These are phyloP conservation scores for Oryza rufipogon DNA, from an alignment of 176 grass and related monocot genomes.

Conservation along the genomic window DNA sequence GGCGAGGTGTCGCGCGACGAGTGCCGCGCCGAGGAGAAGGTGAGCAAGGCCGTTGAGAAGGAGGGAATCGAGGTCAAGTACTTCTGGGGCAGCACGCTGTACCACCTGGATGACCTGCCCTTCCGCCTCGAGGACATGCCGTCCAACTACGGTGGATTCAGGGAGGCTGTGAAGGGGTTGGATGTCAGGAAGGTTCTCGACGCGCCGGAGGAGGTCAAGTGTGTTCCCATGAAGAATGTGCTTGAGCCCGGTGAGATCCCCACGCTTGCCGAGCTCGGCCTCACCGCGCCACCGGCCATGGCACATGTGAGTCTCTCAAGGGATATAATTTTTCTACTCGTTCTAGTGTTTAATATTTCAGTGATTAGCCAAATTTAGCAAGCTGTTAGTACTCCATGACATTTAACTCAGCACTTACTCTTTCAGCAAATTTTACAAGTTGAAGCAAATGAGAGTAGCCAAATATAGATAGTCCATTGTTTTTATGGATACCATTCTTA, in stretches of 20 bases:
- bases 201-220: constrained; percentile 74
- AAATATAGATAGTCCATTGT: background rate
- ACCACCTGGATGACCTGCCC: constrained; percentile 87
- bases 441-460: background rate
- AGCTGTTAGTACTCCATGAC: background rate
- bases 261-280: constrained; percentile 71
- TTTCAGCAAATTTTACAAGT: constrained; percentile 4
- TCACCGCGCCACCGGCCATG: constrained; percentile 49
- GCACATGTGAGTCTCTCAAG: constrained; percentile 51
- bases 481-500: background rate
- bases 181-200: constrained; percentile 67
- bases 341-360: background rate
- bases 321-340: background rate
- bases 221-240: constrained; percentile 72
- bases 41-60: constrained; percentile 77
- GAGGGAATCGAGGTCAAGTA: constrained; percentile 93
- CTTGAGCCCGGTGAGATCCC: constrained; percentile 87
- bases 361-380: background rate
- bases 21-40: constrained; percentile 67
- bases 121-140: constrained; percentile 76
- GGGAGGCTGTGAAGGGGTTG: constrained; percentile 69
- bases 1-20: constrained; percentile 88
- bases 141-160: constrained; percentile 71
- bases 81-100: constrained; percentile 94
- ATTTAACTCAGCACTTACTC: background rate